A percentile compares a stretch with the other conserved stretches of the same genome.
Conservation (phyloP, 352 stramenopile genomes). For the Globisporangium polare region DNA sequence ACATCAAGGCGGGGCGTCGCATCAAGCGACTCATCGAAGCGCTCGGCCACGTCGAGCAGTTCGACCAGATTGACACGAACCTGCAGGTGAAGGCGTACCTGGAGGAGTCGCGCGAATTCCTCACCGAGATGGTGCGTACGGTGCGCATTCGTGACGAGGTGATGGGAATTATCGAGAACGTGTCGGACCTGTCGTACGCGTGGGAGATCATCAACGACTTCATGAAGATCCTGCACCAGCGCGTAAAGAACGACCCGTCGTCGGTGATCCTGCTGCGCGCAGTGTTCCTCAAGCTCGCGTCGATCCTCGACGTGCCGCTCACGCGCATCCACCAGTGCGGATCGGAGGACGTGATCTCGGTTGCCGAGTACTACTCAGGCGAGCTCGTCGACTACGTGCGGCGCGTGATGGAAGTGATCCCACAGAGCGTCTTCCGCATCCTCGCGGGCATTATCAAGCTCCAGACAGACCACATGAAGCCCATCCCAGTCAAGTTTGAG, state of each 20-base stretch:
- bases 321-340: constrained; percentile 91
- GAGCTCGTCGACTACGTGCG: constrained; percentile 94
- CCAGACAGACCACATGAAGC: constrained; percentile 89
- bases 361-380: constrained; percentile 93
- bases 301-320: constrained; percentile 92
- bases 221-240: constrained; percentile 91
- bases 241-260: constrained; percentile 90
- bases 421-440: constrained; percentile 93
- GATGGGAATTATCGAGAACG: constrained; percentile 90
- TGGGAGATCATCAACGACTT: constrained; percentile 96
- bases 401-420: constrained; percentile 94
- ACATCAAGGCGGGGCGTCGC: constrained; percentile 91
- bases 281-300: constrained; percentile 94
- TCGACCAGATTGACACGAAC: constrained; percentile 95
- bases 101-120: constrained; percentile 87
- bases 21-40: constrained; percentile 94
- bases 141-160: constrained; percentile 92
- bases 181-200: constrained; percentile 93
- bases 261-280: constrained; percentile 91
- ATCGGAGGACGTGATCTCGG: constrained; percentile 89
- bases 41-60: constrained; percentile 93
- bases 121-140: constrained; percentile 94
- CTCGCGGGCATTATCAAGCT: constrained; percentile 92
- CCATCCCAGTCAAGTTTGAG: constrained; percentile 91
- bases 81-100: constrained; percentile 95